Evolutionary conservation across 192 early-diverging fungal genomes (phyloP).

Genomic region (Coemansia sp.): DNA sequence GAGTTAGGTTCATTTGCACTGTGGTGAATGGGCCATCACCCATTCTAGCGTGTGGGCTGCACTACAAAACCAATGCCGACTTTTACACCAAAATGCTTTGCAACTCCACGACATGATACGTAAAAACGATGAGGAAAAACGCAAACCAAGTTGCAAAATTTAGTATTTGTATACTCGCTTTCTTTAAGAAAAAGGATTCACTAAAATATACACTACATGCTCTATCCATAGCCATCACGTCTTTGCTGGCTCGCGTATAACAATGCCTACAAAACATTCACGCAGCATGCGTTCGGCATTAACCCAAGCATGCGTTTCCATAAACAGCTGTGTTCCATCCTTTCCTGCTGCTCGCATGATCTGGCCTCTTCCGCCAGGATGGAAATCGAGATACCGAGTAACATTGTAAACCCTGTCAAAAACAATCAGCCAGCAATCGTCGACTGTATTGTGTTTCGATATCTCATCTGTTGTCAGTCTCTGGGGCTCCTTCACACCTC

Average conservation of each 20-base stretch:
- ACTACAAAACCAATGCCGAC: too few species aligned
- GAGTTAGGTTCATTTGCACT: too few species aligned
- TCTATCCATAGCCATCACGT: neutral
- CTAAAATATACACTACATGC: neutral
- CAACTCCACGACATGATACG: too few species aligned
- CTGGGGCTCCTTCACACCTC: slow-evolving; percentile 24
- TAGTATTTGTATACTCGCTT: neutral
- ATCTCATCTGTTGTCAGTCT: slow-evolving; percentile 72
- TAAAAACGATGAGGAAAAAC: too few species aligned
- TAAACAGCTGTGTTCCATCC: slow-evolving; percentile 89
- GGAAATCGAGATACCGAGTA: slow-evolving; percentile 86
- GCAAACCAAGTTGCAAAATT: too few species aligned
- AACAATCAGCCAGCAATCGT: slow-evolving; percentile 89
- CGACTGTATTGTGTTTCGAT: slow-evolving; percentile 68
- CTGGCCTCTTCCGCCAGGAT: slow-evolving; percentile 85
- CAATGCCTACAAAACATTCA: slow-evolving; percentile 73
- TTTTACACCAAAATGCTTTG: too few species aligned
- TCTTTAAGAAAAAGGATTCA: neutral
- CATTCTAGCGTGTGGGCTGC: too few species aligned
- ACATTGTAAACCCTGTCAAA: slow-evolving; percentile 92
- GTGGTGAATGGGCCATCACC: too few species aligned
- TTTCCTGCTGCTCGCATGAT: slow-evolving; percentile 85
- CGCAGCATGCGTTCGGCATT: slow-evolving; percentile 89
- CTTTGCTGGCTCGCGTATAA: slow-evolving; percentile 3
- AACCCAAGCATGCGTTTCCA: slow-evolving; percentile 91